Conservation (phyloP, 345 rosid genomes). For the Eutrema yunnanense region DNA sequence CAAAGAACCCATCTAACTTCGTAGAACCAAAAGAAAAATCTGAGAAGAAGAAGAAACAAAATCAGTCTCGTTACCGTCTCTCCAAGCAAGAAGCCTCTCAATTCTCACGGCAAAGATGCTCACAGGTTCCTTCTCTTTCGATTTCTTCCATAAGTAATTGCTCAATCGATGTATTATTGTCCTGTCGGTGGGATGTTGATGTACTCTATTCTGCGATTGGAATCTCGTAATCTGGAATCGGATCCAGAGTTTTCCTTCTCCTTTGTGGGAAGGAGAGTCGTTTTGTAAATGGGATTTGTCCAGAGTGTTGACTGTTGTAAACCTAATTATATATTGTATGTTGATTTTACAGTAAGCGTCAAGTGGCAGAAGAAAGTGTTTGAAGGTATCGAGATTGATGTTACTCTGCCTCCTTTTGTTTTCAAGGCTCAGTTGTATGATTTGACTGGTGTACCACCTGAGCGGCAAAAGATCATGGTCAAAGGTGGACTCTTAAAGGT, state of each 20-base stretch:
- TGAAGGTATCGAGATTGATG: conserved; percentile 70
- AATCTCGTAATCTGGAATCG: not conserved
- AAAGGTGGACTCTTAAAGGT: conserved; percentile 96
- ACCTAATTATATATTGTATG: not conserved
- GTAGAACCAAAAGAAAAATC: not conserved
- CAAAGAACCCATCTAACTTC: not conserved
- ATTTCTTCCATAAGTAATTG: not conserved
- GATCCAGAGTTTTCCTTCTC: not conserved
- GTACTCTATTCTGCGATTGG: not conserved
- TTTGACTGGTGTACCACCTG: conserved; percentile 93
- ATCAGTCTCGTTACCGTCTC: conserved; percentile 33
- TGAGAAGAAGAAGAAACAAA: not conserved
- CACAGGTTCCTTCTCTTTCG: conserved; percentile 38
- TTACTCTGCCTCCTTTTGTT: conserved; percentile 66
- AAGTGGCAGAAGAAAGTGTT: conserved; percentile 96
- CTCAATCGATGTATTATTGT: not conserved
- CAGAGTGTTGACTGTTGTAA: not conserved
- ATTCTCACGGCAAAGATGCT: conserved; percentile 40
- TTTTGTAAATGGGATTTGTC: not conserved
- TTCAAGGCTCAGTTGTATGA: conserved; percentile 90
- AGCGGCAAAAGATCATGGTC: conserved; percentile 96
- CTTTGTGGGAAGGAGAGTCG: not conserved
- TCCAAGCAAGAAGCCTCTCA: conserved; percentile 44
- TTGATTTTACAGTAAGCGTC: conserved; percentile 56
- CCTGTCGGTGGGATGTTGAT: not conserved